Evolutionary conservation across 352 stramenopile genomes (phyloP), one percentile per base, ranked within the genome.

Genomic region (Pythium chondricola): DNA sequence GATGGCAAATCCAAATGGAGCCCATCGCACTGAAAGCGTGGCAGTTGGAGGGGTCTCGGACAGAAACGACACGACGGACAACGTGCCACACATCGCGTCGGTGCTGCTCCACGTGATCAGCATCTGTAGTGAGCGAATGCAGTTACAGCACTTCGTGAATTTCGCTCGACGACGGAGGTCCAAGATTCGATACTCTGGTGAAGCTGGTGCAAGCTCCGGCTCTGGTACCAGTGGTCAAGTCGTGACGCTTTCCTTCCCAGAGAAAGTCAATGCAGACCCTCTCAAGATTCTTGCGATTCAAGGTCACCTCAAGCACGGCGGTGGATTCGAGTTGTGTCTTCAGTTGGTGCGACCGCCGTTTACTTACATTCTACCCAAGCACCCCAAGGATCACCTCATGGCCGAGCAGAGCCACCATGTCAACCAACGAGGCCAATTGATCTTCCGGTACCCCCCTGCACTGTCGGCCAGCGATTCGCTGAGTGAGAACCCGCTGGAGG

Each of bases 91-190:
- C 49, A 83, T 92, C 53, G 69, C 74, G 6, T 85, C 73, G 3
- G 70, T 93, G 26, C 49, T 93, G n/a, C 47, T 93, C 6, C 77
- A 93, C 36, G 79, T 85, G 25, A 88, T 93, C 43, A 86, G 80
- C 42, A 79, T 90, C 53, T 93, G 82, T 58, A 85, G 71, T 29
- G 82, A 93, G 48, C 74, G 82, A 27, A 90, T 93, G 50, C 82
- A 93, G 42, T 50, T 93, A 48, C 82, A 93, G 50, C 82, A 93
- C 52, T 93, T 89, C 40, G 79, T 93, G 27, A 90, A 90, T 56
- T 93, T 93, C 64, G 82, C 82, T 63, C 76, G 78, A 8, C 76
- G 82, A 20, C 78, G 82, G 58, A 83, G 84, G 48, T 89, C 78
- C 10, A 76, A 75, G 24, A 93, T 93, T 60, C 75, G 77, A 20